Percentiles rank a stretch among this genome's conserved stretches.
Conservation (phyloP, 139 green algal species). For the Eudorina sp. region DNA sequence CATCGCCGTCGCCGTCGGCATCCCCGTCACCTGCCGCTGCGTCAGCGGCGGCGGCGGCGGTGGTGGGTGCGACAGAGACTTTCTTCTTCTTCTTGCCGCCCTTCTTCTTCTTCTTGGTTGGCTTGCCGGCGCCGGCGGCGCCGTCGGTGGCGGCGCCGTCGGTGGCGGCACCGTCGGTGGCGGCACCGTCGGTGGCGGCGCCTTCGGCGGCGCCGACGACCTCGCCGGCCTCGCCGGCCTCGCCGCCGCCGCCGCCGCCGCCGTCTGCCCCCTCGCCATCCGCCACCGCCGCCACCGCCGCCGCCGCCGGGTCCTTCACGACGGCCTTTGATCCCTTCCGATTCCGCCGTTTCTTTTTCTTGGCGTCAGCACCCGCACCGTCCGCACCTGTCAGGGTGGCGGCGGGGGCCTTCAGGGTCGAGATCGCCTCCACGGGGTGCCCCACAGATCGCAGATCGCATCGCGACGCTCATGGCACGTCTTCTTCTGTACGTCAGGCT, state of each 20-base stretch:
- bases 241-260: background rate
- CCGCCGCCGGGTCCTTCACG: background rate
- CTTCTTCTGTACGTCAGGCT: too few relatives aligned
- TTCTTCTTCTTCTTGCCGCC: background rate
- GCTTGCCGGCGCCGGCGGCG: background rate
- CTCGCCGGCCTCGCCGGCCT: background rate
- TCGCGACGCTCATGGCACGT: too few relatives aligned
- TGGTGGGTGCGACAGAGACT: too few relatives aligned
- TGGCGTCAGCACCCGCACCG: too few relatives aligned
- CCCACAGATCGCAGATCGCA: too few relatives aligned
- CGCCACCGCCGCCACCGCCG: background rate
- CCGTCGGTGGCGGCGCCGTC: background rate
- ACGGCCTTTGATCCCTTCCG: background rate
- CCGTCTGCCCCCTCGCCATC: background rate
- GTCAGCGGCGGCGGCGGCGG: background rate
- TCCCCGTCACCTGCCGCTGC: background rate
- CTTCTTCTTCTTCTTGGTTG: conserved; percentile 7
- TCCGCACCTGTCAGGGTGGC: too few relatives aligned
- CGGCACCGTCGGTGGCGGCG: background rate
- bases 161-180: background rate
- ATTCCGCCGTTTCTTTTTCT: too few relatives aligned
- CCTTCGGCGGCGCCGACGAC: background rate
- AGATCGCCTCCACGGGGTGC: too few relatives aligned
- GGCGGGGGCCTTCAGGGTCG: too few relatives aligned
- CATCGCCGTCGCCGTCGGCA: background rate